Evolutionary conservation across 2,329 filamentous ascomycete species (phyloP).

Genomic region (Talaromyces funiculosus): DNA sequence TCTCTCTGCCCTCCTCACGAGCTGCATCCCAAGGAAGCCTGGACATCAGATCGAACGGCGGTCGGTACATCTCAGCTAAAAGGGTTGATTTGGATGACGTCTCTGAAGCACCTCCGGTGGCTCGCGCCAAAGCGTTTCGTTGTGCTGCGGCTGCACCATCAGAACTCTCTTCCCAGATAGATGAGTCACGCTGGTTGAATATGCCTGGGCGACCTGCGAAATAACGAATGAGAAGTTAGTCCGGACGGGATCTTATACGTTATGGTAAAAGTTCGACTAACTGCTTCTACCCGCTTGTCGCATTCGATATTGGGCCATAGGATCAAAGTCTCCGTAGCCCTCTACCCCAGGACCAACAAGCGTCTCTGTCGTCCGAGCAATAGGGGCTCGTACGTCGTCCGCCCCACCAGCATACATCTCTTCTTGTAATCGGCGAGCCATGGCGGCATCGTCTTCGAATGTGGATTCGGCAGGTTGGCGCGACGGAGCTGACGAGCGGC

Average conservation of each 20-base stretch:
- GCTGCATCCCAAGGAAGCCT: conserved; percentile 76
- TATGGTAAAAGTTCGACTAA: conserved; percentile 16
- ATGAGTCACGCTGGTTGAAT: conserved; percentile 60
- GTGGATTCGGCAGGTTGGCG: conserved; percentile 40
- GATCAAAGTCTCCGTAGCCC: conserved; percentile 43
- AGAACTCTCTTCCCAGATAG: conserved; percentile 54
- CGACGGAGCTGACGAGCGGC: conserved; percentile 25
- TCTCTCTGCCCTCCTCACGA: conserved; percentile 75
- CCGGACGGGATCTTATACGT: not conserved
- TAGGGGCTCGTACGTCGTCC: conserved; percentile 76
- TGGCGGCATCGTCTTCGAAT: conserved; percentile 84
- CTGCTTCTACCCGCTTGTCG: conserved; percentile 33
- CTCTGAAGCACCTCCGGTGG: conserved; percentile 62
- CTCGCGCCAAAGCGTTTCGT: conserved; percentile 51
- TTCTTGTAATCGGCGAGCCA: conserved; percentile 86
- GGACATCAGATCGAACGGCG: conserved; percentile 84
- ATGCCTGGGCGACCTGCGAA: conserved; percentile 51
- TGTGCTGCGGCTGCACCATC: conserved; percentile 34
- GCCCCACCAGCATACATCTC: conserved; percentile 67
- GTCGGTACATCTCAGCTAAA: conserved; percentile 86
- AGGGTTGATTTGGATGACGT: conserved; percentile 65
- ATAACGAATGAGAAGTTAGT: not conserved
- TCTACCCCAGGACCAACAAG: conserved; percentile 67
- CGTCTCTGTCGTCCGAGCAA: conserved; percentile 85
- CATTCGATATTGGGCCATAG: conserved; percentile 57